A percentile compares a stretch with the other conserved stretches of the same genome.
Conservation (phyloP, 768 basidiomycete genomes). For the Jaapia argillacea region DNA sequence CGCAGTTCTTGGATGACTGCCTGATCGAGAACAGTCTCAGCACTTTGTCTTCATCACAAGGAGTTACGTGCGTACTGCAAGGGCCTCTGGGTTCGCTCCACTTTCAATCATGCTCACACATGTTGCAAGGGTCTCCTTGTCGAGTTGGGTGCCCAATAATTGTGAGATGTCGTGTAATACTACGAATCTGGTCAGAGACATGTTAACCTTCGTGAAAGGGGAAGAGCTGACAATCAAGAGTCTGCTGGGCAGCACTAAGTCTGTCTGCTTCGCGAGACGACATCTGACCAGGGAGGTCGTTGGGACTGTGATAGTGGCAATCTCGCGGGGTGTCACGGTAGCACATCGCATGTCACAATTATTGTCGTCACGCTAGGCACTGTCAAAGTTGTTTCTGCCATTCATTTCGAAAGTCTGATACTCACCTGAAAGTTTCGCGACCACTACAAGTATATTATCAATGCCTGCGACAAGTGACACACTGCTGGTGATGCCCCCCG, state of each 20-base stretch:
- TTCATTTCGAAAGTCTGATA: too few species aligned
- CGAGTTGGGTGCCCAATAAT: constrained; percentile 76
- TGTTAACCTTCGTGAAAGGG: constrained; percentile 3
- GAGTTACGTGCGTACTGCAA: constrained; percentile 73
- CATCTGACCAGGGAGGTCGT: constrained; percentile 18
- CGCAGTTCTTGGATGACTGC: constrained; percentile 81
- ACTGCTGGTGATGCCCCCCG: too few species aligned
- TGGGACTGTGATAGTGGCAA: too few species aligned
- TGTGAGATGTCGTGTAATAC: constrained; percentile 85
- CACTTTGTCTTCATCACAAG: too few species aligned
- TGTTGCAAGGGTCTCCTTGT: constrained; percentile 86
- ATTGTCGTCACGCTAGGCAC: too few species aligned
- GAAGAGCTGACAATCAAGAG: constrained; percentile 24
- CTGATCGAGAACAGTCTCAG: constrained; percentile 25
- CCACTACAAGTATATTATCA: too few species aligned
- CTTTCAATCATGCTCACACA: constrained; percentile 90
- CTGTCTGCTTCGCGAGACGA: constrained; percentile 46
- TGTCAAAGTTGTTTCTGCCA: too few species aligned
- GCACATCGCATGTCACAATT: too few species aligned
- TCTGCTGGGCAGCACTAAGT: constrained; percentile 30
- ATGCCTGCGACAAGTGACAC: too few species aligned
- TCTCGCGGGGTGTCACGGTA: too few species aligned
- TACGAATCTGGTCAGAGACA: constrained; percentile 18
- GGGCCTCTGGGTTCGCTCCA: constrained; percentile 85
- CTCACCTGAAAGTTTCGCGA: too few species aligned